These are phyloP conservation scores for Discostella pseudostelligera DNA, from an alignment of 108 stramenopile genomes.

Conservation along the genomic window DNA sequence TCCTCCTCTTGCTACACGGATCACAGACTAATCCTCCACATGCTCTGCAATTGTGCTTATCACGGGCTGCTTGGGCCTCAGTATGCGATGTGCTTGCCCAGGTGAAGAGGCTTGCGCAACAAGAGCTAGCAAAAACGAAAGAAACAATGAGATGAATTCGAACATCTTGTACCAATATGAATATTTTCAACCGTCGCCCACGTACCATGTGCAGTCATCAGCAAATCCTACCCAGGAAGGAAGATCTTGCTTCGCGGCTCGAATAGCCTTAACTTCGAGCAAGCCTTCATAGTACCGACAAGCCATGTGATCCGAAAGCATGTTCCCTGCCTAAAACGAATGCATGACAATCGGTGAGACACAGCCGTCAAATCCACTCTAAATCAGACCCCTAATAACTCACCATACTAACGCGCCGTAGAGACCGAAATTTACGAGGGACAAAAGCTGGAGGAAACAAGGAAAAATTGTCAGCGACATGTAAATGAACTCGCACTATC, in stretches of 20 bases:
- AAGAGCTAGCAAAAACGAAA: conserved; percentile 40
- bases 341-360: not conserved
- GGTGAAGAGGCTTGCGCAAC: conserved; percentile 89
- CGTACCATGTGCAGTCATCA: conserved; percentile 76
- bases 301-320: conserved; percentile 86
- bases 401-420: conserved; percentile 74
- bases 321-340: conserved; percentile 68
- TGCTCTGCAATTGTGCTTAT: conserved; percentile 94
- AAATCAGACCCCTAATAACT: not conserved
- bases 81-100: conserved; percentile 91
- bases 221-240: conserved; percentile 92
- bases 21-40: conserved; percentile 95
- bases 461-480: not conserved
- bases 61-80: conserved; percentile 89
- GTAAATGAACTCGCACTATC: not conserved
- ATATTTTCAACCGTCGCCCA: not conserved
- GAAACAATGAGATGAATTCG: not conserved
- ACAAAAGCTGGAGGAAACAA: conserved; percentile 46
- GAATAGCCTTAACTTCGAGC: conserved; percentile 79
- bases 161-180: too few species aligned
- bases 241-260: conserved; percentile 63
- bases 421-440: conserved; percentile 73
- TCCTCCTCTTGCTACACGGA: conserved; percentile 86
- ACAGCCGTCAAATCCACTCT: not conserved
- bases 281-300: conserved; percentile 86